These are phyloP conservation scores for Poa annua DNA, from an alignment of 176 grass and related monocot genomes.

Conservation along the genomic window DNA sequence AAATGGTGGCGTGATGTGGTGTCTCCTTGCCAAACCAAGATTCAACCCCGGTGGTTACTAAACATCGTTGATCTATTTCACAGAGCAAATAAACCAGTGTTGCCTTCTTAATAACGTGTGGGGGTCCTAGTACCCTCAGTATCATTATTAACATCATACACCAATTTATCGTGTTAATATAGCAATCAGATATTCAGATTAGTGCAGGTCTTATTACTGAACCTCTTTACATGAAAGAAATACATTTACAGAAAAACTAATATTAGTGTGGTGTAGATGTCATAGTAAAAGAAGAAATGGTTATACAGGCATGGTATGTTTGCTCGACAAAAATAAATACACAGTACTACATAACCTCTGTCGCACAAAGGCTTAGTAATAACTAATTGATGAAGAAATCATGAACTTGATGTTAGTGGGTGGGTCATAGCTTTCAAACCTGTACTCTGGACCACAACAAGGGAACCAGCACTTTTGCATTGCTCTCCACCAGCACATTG, in stretches of 20 bases:
- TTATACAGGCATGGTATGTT: not conserved
- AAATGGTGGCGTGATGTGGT: not conserved
- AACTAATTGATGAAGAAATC: not conserved
- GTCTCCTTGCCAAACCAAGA: not conserved
- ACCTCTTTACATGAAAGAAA: not conserved
- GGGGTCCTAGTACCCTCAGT: not conserved
- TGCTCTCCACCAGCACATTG: slow-evolving; percentile 86
- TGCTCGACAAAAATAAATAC: not conserved
- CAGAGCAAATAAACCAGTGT: not conserved
- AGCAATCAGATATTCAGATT: slow-evolving; percentile 33
- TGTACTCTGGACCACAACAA: slow-evolving; percentile 98
- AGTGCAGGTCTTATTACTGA: slow-evolving; percentile 4
- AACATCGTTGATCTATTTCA: not conserved
- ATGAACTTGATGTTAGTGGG: slow-evolving; percentile 6
- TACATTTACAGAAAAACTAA: not conserved
- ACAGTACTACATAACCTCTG: not conserved
- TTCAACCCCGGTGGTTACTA: not conserved
- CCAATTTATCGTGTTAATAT: slow-evolving; percentile 17
- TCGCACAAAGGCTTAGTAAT: slow-evolving; percentile 26
- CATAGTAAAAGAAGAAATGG: slow-evolving; percentile 8
- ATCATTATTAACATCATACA: not conserved
- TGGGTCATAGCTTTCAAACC: slow-evolving; percentile 51
- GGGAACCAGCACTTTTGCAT: slow-evolving; percentile 90
- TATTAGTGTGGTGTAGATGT: not conserved
- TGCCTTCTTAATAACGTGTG: not conserved